phyloP scores from a whole-genome alignment of 2,329 filamentous ascomycete genomes.

The Venturia pyrina region DNA sequence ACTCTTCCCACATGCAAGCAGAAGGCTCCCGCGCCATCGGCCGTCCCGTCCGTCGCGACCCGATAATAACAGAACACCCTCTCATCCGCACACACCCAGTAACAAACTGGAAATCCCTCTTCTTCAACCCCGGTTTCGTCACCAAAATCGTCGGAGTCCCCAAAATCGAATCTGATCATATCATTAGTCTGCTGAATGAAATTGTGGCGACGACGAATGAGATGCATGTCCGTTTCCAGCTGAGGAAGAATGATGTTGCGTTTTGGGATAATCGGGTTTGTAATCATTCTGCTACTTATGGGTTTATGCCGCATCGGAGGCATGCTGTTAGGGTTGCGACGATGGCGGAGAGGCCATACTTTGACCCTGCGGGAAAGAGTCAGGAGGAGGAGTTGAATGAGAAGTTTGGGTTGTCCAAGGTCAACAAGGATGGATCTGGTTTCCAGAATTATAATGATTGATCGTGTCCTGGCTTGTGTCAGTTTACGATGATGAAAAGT shows the following conservation, averaged over 20 bases:
- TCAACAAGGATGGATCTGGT: slow-evolving; percentile 47
- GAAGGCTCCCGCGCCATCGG: slow-evolving; percentile 56
- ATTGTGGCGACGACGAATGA: slow-evolving; percentile 52
- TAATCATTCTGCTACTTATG: slow-evolving; percentile 46
- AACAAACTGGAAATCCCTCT: slow-evolving; percentile 52
- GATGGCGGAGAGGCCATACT: slow-evolving; percentile 37
- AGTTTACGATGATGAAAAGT: too few species aligned
- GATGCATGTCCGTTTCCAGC: slow-evolving; percentile 56
- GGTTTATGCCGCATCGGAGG: slow-evolving; percentile 46
- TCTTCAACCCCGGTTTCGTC: slow-evolving; percentile 50
- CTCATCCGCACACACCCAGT: slow-evolving; percentile 70
- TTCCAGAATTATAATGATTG: slow-evolving; percentile 48
- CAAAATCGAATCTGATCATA: slow-evolving; percentile 44
- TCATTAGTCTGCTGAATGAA: slow-evolving; percentile 43
- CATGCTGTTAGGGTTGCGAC: slow-evolving; percentile 43
- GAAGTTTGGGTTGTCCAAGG: slow-evolving; percentile 37
- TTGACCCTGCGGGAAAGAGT: slow-evolving; percentile 35
- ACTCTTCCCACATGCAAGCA: slow-evolving; percentile 74
- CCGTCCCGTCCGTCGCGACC: slow-evolving; percentile 64
- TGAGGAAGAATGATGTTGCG: slow-evolving; percentile 55
- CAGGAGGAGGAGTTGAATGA: slow-evolving; percentile 45
- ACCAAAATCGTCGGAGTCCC: slow-evolving; percentile 49
- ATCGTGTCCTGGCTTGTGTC: background rate
- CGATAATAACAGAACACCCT: slow-evolving; percentile 64
- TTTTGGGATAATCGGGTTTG: slow-evolving; percentile 57